Conservation (phyloP, 371 early-diverging fungal species). For the Mortierella sp. region DNA sequence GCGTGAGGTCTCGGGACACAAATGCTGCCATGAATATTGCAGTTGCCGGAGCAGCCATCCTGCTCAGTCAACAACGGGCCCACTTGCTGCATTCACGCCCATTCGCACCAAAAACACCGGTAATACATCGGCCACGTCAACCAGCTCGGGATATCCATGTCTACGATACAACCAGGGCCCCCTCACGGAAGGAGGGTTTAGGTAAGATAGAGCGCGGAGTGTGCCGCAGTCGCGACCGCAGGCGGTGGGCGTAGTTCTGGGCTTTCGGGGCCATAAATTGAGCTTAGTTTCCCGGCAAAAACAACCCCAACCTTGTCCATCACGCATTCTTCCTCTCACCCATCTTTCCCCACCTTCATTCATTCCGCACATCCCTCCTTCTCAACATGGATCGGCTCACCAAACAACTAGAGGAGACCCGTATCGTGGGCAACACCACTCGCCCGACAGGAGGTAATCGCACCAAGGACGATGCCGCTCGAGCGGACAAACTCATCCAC, state of each 20-base stretch:
- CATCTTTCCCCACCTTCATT: not conserved
- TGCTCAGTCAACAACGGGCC: too few relatives aligned
- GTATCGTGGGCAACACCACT: slow-evolving; percentile 8
- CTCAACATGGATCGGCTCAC: slow-evolving; percentile 20
- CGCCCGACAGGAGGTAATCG: not conserved
- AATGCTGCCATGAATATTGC: too few relatives aligned
- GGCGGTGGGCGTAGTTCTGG: not conserved
- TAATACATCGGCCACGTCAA: too few relatives aligned
- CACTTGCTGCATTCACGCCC: too few relatives aligned
- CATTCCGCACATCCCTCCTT: not conserved
- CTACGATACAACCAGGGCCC: too few relatives aligned
- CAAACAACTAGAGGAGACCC: slow-evolving; percentile 11
- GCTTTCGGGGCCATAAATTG: not conserved
- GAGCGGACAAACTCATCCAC: slow-evolving; percentile 33
- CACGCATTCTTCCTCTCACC: not conserved
- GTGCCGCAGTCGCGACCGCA: slow-evolving; percentile 9
- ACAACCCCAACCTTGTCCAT: not conserved
- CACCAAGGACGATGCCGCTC: slow-evolving; percentile 7
- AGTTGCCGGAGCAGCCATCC: too few relatives aligned
- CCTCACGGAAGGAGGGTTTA: too few relatives aligned
- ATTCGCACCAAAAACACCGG: too few relatives aligned
- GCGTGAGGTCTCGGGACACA: too few relatives aligned
- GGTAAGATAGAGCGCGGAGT: not conserved
- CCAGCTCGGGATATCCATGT: too few relatives aligned
- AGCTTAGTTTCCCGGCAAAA: too few relatives aligned